phyloP scores from a whole-genome alignment of 2,329 filamentous ascomycete genomes.

The Ophiostoma piceae region DNA sequence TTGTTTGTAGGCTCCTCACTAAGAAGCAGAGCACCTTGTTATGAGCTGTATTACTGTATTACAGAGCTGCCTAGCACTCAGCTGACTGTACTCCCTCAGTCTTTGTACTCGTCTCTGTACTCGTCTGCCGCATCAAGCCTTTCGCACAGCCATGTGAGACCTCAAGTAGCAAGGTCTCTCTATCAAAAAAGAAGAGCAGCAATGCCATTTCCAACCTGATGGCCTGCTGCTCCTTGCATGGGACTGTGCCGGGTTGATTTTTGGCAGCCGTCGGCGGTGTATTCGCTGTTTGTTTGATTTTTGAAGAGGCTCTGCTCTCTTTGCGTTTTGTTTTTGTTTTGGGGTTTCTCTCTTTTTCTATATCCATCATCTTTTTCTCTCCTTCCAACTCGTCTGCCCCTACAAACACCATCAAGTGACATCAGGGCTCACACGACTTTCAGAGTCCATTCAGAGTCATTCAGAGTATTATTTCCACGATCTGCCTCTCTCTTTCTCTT shows the following conservation, averaged over 20 bases:
- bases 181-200: too few species aligned
- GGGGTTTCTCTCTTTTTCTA: background rate
- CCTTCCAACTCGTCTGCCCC: too few species aligned
- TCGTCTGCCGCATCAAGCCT: too few species aligned
- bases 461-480: background rate
- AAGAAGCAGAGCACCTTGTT: too few species aligned
- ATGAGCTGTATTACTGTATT: too few species aligned
- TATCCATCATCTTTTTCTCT: background rate
- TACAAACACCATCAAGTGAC: background rate
- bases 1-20: too few species aligned
- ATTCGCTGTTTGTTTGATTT: background rate
- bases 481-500: background rate
- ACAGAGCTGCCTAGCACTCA: too few species aligned
- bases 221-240: background rate
- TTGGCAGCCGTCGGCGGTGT: background rate
- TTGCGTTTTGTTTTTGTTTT: background rate
- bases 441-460: too few species aligned
- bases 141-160: background rate
- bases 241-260: background rate
- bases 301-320: background rate
- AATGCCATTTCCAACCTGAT: background rate
- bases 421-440: background rate
- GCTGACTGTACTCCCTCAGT: too few species aligned
- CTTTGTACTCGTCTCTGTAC: too few species aligned
- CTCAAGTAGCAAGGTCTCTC: background rate